Base-by-base conservation (phyloP, 176 grass and related monocot genomes). In the Zoysia japonica region DNA sequence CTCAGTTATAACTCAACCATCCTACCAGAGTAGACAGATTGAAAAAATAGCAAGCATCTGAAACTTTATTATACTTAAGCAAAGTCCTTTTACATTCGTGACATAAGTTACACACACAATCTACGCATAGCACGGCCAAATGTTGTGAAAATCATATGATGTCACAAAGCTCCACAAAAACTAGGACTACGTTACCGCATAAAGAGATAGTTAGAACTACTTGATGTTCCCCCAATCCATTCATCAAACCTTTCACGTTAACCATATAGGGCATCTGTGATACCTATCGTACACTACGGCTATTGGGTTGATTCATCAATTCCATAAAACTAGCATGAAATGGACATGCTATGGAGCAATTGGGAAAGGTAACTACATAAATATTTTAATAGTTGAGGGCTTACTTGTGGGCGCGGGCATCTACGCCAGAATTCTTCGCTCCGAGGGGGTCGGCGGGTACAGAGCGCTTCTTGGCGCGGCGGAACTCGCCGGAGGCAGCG, bases 341-440 rank as follows among this genome's bases (percentile, higher is more conserved):
- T 67, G 12, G 38, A 0, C 11, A 86, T 12, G 7, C 38, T 11
- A 86, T 9, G 7, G 16, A 46, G 67, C 16, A 80, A 53, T 42
- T 67, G 35, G 28, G 3, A 5, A 5, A 72, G 41, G 59, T 7
- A 67, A 78, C 45, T 49, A 2, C 5, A 53, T 6, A 71, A 56
- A 46, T 44, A 84, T 20, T n/a, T 3, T 15, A 53, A 68, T 13
- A 76, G 5, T 2, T 14, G 9, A 13, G 8, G 6, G 43, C 75
- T 28, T 85, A 99, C 96, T 91, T 95, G 66, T 88, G 75, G 74
- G 92, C 84, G 14, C 90, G 88, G 40, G 51, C 65, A 3, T 95
- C 90, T 3, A 95, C 96, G 20, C 96, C 96, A 39, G 90, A 78
- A 81, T 99, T 99, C 88, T 89, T 95, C 9, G 86, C 81, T 9